Evolutionary conservation across 192 early-diverging fungal species (phyloP).

Genomic region (Gorgonomyces haynaldii): DNA sequence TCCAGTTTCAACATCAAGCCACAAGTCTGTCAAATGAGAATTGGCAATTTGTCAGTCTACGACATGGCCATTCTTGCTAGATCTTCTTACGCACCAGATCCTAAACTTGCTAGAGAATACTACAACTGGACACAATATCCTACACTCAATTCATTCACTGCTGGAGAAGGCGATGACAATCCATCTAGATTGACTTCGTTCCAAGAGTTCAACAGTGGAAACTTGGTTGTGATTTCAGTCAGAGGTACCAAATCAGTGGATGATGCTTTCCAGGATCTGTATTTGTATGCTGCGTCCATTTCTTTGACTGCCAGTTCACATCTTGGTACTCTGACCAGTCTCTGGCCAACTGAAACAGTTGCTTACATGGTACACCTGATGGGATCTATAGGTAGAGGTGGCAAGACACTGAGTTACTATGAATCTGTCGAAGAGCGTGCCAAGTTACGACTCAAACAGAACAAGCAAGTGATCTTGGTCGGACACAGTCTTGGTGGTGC

Average conservation of each 20-base stretch:
- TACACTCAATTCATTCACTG: too few relatives aligned
- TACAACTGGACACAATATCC: too few relatives aligned
- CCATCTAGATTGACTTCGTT: too few relatives aligned
- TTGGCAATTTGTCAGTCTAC: too few relatives aligned
- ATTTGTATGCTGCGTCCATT: slow-evolving; percentile 3
- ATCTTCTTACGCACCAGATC: too few relatives aligned
- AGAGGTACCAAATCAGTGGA: slow-evolving; percentile 3
- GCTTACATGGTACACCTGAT: slow-evolving; percentile 6
- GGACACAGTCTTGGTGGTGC: slow-evolving; percentile 13
- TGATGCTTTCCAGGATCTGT: slow-evolving; percentile 12
- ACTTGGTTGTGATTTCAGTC: slow-evolving; percentile 7
- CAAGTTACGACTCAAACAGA: neutral
- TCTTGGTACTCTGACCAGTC: slow-evolving; percentile 4
- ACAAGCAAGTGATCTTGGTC: neutral
- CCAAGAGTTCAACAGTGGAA: slow-evolving; percentile 3
- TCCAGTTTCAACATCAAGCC: too few relatives aligned
- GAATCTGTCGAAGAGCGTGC: slow-evolving; percentile 6
- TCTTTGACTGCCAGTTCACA: slow-evolving; percentile 5
- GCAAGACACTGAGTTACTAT: slow-evolving; percentile 6
- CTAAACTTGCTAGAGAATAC: too few relatives aligned
- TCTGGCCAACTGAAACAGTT: slow-evolving; percentile 7
- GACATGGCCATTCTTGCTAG: too few relatives aligned
- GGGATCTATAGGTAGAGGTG: neutral
- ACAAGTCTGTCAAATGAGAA: too few relatives aligned
- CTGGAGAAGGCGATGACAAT: too few relatives aligned